phyloP scores from a whole-genome alignment of 805 yeast genomes.

The Cyberlindnera amylophila region DNA sequence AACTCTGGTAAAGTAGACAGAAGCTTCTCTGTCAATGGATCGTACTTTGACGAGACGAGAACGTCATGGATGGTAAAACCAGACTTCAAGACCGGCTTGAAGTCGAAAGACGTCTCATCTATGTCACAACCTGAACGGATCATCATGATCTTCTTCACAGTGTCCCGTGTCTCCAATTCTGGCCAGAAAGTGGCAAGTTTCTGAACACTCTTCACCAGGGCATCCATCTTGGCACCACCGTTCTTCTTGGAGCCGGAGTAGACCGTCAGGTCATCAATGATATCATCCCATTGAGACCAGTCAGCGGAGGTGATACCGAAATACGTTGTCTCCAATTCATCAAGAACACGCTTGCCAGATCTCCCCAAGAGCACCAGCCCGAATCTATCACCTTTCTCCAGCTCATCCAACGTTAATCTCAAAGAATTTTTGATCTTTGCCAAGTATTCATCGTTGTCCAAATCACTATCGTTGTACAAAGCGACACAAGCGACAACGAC shows the following conservation, averaged over 20 bases:
- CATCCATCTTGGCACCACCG: conserved; percentile 3
- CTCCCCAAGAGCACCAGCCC: conserved; percentile 48
- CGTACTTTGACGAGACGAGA: conserved; percentile 10
- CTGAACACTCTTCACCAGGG: conserved; percentile 7
- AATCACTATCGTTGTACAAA: conserved; percentile 31
- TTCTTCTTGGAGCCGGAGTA: conserved; percentile 8
- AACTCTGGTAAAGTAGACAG: conserved; percentile 2
- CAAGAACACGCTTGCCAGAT: conserved; percentile 35
- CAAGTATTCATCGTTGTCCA: conserved; percentile 31
- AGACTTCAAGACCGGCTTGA: conserved; percentile 10
- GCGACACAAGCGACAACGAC: conserved; percentile 42
- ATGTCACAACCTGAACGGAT: conserved; percentile 3
- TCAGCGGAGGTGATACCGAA: conserved; percentile 41
- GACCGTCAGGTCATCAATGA: conserved; percentile 36
- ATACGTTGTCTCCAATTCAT: conserved; percentile 37
- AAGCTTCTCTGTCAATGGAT: conserved; percentile 6
- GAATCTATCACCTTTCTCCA: conserved; percentile 38
- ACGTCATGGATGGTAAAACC: conserved; percentile 13
- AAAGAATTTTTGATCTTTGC: conserved; percentile 26
- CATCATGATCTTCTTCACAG: conserved; percentile 15
- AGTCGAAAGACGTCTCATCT: conserved; percentile 1
- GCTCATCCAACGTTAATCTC: conserved; percentile 24
- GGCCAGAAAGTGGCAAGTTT: conserved; percentile 10
- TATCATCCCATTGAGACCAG: conserved; percentile 49
- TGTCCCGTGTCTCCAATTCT: conserved; percentile 7